These are phyloP conservation scores for Tubosaeta sp. DNA, from an alignment of 768 basidiomycete species.

Conservation along the genomic window DNA sequence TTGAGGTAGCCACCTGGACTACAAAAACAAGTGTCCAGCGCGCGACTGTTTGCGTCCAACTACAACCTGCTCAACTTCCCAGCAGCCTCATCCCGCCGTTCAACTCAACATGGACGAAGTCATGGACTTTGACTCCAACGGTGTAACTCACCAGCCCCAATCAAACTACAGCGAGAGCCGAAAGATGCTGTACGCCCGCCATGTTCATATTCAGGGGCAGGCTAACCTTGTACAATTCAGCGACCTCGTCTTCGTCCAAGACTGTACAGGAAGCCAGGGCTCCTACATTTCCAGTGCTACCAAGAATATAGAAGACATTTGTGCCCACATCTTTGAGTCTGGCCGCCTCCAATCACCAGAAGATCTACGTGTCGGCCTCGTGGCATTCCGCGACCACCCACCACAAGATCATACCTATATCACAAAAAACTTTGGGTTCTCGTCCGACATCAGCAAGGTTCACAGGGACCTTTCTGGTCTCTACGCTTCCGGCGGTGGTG, in stretches of 20 bases:
- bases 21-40: constrained; percentile 13
- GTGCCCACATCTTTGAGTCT: constrained; percentile 90
- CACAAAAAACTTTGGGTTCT: constrained; percentile 91
- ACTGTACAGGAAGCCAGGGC: constrained; percentile 90
- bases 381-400: constrained; percentile 95
- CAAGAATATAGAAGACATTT: constrained; percentile 95
- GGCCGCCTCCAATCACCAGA: constrained; percentile 84
- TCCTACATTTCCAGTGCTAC: constrained; percentile 92
- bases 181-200: constrained; percentile 70
- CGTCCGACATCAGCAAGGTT: constrained; percentile 84
- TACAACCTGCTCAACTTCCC: constrained; percentile 4
- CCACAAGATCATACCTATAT: constrained; percentile 96
- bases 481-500: constrained; percentile 88
- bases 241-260: constrained; percentile 92
- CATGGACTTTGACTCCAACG: constrained; percentile 59
- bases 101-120: constrained; percentile 65
- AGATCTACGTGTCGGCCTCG: constrained; percentile 86
- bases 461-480: constrained; percentile 78
- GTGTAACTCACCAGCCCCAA: constrained; percentile 33
- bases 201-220: constrained; percentile 9
- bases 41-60: constrained; percentile 13
- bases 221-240: constrained; percentile 36
- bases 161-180: constrained; percentile 39
- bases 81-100: neutral
- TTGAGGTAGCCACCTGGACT: constrained; percentile 31